Base-by-base conservation (phyloP, 768 basidiomycete genomes). In the Pulveroboletus sp. region DNA sequence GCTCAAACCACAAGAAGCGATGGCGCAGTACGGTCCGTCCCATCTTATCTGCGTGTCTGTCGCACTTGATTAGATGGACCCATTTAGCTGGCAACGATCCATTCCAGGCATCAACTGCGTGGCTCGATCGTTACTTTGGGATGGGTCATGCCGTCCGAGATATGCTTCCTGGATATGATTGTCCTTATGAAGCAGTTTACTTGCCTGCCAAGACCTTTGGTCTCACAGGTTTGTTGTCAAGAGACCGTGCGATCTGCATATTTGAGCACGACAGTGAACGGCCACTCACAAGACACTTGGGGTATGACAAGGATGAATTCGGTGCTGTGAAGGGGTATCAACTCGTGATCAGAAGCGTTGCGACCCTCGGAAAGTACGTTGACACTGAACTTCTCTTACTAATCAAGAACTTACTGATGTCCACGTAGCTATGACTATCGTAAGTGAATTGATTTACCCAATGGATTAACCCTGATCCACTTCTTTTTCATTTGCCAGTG, bases 81-180 rank as follows among this genome's bases (percentile, higher is more conserved):
- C 41, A 6, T 35, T 32, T 37, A 80, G 79, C 78, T 31, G 82
- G 83, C 0, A 76, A 74, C 51, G 82, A 85, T 56, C 84, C 84
- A 8, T 70, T 76, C 56, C 83, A 85, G 61, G 64, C 75, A 3
- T 75, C 77, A 0, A 80, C 83, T 5, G 80, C 80, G 2, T 85
- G 79, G 76, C 73, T 83, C 10, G 83, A 85, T 53, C 69, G 81
- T 7, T 77, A 72, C 60, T 84, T 84, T 55, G 83, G 83, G 32
- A 83, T 83, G 80, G 83, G 83, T 0, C 58, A 61, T 12, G 42
- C 71, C 5, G 76, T 78, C n/a, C 74, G 79, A n/a, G 76, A 82
- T 35, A 69, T 85, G 70, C 73, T 86, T n/a, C 75, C 77, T 1
- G 76, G 79, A 38, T 85, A 85, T 60, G 84, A 86, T 60, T 85